Evolutionary conservation across 192 early-diverging fungal species (phyloP), one percentile per base, ranked within the genome.

Genomic region (Obelidium mucronatum): DNA sequence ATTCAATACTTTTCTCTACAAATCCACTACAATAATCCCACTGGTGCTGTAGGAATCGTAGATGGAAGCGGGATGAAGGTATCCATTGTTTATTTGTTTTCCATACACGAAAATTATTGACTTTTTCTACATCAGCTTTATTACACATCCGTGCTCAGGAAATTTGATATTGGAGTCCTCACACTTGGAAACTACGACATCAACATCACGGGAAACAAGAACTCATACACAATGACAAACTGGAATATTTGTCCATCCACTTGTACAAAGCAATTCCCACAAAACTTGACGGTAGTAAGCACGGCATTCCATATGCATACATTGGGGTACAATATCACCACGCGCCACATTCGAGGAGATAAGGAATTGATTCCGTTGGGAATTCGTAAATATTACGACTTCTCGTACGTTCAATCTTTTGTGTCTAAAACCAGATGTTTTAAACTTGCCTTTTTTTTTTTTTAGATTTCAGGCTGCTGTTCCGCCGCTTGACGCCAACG

Each of bases 231-330:
- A 19, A 34, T 8, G 11, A 56, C 66, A 2, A 36, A 2, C 26
- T 34, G 2, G 19, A 67, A 56, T 40, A 2, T 67, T 5, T 81
- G 80, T 67, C 53, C 77, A n/a, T n/a, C 77, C 2, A 37, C 40
- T 3, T 81, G 80, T 66, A 81, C 80, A 0, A 40, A 35, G 17
- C 36, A 51, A 56, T 78, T 81, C 39, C 56, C 72, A 28, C 17
- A 36, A 24, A 28, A 44, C 2, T 22, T 81, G 22, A 81, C 51
- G 2, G 37, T 81, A 3, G 2, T 67, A 2, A 22, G 24, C 4
- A 81, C 74, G 28, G 40, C 69, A 44, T 74, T 75, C 53, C 80
- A 79, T 48, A 70, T 73, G 54, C 80, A 81, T 58, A 56, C 62
- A 17, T 33, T 74, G 6, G 76, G 76, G 6, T 55, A 37, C 28